Evolutionary conservation across 148 eudicot species (phyloP).

Genomic region (Beta vulgaris): DNA sequence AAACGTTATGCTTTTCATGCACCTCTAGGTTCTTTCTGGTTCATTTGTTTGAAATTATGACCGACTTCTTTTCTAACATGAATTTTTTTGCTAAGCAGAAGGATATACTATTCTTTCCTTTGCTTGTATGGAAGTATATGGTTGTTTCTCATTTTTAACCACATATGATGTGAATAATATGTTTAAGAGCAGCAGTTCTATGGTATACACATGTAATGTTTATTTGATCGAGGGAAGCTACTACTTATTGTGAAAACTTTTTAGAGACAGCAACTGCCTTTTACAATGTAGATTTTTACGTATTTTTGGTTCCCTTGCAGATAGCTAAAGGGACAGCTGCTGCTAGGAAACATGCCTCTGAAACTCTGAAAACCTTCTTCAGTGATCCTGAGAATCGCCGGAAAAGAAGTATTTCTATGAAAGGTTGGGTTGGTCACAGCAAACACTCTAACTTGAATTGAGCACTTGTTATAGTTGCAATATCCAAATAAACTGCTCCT

Average conservation of each 20-base stretch:
- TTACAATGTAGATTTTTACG: not conserved
- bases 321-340: slow-evolving; percentile 67
- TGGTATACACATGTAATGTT: not conserved
- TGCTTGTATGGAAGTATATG: no score
- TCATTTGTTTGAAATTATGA: not conserved
- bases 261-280: not conserved
- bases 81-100: not conserved
- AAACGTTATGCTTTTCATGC: not conserved
- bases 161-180: not conserved
- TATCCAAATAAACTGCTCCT: no score
- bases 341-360: slow-evolving; percentile 85
- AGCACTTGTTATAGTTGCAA: no score
- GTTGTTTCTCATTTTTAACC: not conserved
- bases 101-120: no score
- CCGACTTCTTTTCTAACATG: not conserved
- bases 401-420: slow-evolving; percentile 86
- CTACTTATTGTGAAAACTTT: not conserved
- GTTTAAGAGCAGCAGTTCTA: not conserved
- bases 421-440: slow-evolving; percentile 41
- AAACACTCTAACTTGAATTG: not conserved
- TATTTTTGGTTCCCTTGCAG: slow-evolving; percentile 33
- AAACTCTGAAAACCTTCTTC: slow-evolving; percentile 74
- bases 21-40: not conserved
- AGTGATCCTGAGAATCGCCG: slow-evolving; percentile 85
- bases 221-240: not conserved